Evolutionary conservation across 352 stramenopile genomes (phyloP), one percentile per base, ranked within the genome.

Genomic region (Thalassiosira hispida): DNA sequence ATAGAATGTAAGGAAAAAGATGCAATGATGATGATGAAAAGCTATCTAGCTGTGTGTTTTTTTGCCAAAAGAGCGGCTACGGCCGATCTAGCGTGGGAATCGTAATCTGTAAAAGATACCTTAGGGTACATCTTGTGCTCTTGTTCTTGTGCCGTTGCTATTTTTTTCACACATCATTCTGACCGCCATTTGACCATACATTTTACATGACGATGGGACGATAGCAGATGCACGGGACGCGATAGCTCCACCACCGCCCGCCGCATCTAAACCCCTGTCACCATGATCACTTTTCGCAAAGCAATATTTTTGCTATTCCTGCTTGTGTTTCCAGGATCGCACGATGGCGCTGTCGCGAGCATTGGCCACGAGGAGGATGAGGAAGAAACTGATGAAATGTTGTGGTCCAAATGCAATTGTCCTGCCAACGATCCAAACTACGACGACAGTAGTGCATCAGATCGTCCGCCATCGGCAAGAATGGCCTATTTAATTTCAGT

Each of bases 401-500:
- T 2, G 44, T 80, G 72, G 72, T 70, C 72, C 38, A 67, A 42
- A 40, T 82, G 73, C 56, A 46, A 71, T 51, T 82, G 74, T 59
- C 62, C 71, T 23, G 63, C 62, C 14, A 67, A 20, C 40, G 20
- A 64, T 53, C 29, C 60, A 22, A 63, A 52, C 53, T 70, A 69
- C 46, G 40, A 67, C 8, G 31, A 38, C 61, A 0, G 8, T 49
- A 2, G 16, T 22, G 4, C 40, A 20, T 5, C 40, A 0, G 23
- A 63, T 47, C 51, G 27, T 2, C 22, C 53, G 9, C 64, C 64
- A 42, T 53, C 55, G 14, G 81, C 74, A 47, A 53, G 70, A 46
- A 89, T 95, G 59, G 89, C 89, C 6, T 95, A 93, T 72, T 69
- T 95, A 20, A 83, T 95, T 61, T 57, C 63, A n/a, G 70, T 92